Evolutionary conservation across 306 rosid species (phyloP).

Genomic region (Oemleria cerasiformis): DNA sequence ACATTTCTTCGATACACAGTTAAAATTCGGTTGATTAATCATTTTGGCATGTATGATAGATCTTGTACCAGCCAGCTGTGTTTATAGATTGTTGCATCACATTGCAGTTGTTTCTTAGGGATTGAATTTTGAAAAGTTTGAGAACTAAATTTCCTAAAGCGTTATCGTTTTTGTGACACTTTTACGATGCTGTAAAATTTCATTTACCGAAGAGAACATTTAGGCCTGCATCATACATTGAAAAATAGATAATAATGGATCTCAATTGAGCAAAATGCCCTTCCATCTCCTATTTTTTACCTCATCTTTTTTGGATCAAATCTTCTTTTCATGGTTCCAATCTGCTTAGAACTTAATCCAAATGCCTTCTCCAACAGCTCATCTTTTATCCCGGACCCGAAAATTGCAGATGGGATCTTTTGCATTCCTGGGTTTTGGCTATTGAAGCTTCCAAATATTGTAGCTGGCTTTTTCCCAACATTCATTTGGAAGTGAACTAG

Average conservation of each 20-base stretch:
- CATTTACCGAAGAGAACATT: neutral
- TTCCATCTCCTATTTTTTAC: constrained; percentile 19
- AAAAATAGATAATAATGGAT: neutral
- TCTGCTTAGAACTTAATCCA: constrained; percentile 75
- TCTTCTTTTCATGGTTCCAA: constrained; percentile 64
- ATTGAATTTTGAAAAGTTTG: constrained; percentile 10
- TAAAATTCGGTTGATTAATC: constrained; percentile 21
- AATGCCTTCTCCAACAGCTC: constrained; percentile 80
- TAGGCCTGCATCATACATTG: too few species aligned
- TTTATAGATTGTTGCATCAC: constrained; percentile 6
- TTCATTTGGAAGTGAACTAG: constrained; percentile 85
- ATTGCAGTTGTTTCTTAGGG: constrained; percentile 6
- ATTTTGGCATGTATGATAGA: constrained; percentile 19
- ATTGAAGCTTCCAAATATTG: constrained; percentile 77
- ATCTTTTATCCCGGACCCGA: constrained; percentile 77
- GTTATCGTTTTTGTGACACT: neutral
- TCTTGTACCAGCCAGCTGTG: constrained; percentile 1
- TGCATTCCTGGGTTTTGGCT: constrained; percentile 83
- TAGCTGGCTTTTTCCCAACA: constrained; percentile 64
- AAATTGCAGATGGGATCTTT: constrained; percentile 70
- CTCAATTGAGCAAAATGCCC: constrained; percentile 5
- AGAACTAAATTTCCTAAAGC: neutral
- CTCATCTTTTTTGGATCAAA: constrained; percentile 48
- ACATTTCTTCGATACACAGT: constrained; percentile 21
- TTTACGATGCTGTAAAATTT: neutral